Percentiles rank a stretch among this genome's conserved stretches.
These are phyloP conservation scores for Starmerella vitae DNA, from an alignment of 805 yeast species.

Conservation along the genomic window DNA sequence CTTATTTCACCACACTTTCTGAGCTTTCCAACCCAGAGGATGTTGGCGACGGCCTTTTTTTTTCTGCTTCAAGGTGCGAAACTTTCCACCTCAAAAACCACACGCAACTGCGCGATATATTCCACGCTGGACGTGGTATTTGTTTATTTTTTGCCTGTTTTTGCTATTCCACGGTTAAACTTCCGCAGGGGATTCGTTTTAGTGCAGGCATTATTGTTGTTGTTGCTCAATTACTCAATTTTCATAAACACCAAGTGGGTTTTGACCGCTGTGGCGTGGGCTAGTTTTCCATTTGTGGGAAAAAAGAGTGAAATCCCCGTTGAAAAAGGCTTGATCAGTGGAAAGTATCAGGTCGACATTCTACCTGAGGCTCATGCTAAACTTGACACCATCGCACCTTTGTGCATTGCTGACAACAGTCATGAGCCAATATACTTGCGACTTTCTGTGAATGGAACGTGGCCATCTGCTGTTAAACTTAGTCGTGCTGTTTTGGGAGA, in stretches of 20 bases:
- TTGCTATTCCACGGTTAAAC: conserved; percentile 62
- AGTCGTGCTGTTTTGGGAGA: conserved; percentile 23
- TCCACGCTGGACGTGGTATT: conserved; percentile 58
- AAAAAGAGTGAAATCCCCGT: background rate
- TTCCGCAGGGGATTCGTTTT: conserved; percentile 47
- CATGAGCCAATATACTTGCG: conserved; percentile 40
- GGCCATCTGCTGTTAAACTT: conserved; percentile 47
- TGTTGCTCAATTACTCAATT: conserved; percentile 32
- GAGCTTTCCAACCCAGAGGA: conserved; percentile 55
- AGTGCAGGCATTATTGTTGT: conserved; percentile 35
- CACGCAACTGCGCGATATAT: conserved; percentile 40
- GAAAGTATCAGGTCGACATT: conserved; percentile 72
- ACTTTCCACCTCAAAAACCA: conserved; percentile 46
- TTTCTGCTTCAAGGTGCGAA: conserved; percentile 76
- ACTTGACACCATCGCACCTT: conserved; percentile 45
- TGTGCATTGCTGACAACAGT: conserved; percentile 35
- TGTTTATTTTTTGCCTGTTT: conserved; percentile 54
- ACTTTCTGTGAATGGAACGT: conserved; percentile 67
- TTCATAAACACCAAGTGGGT: conserved; percentile 36
- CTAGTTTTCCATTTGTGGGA: conserved; percentile 4
- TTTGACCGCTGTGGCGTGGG: conserved; percentile 10
- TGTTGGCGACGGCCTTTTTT: conserved; percentile 52
- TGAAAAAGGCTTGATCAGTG: conserved; percentile 29
- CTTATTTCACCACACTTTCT: conserved; percentile 49
- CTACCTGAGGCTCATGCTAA: conserved; percentile 83